These are phyloP conservation scores for Eudorina sp. DNA, from an alignment of 139 green algal species.

Conservation along the genomic window DNA sequence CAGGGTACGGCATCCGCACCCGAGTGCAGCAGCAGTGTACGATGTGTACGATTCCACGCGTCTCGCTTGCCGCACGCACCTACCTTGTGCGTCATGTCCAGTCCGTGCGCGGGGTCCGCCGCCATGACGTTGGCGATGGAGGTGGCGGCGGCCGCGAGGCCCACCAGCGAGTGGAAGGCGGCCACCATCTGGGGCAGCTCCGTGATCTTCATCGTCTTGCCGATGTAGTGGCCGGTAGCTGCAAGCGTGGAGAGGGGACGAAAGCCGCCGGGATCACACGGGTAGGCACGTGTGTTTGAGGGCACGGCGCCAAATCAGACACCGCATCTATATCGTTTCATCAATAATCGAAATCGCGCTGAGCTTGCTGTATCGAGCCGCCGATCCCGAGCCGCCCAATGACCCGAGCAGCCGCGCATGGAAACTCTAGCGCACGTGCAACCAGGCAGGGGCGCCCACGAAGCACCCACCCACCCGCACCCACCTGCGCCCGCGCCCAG, in stretches of 20 bases:
- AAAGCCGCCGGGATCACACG: not conserved
- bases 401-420: too few relatives aligned
- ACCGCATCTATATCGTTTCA: too few relatives aligned
- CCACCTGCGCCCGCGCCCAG: constrained; percentile 40
- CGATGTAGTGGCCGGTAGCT: constrained; percentile 53
- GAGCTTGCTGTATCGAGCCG: too few relatives aligned
- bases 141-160: constrained; percentile 80
- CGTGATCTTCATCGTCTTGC: constrained; percentile 62
- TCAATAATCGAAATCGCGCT: too few relatives aligned
- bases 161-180: constrained; percentile 91
- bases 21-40: too few relatives aligned
- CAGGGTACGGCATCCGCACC: too few relatives aligned
- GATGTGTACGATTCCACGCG: not conserved
- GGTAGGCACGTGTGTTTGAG: too few relatives aligned
- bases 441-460: too few relatives aligned
- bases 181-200: constrained; percentile 83
- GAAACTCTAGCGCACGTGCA: too few relatives aligned
- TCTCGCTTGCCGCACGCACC: not conserved
- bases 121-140: constrained; percentile 84
- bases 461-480: not conserved
- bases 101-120: constrained; percentile 59
- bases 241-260: not conserved
- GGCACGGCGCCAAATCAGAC: too few relatives aligned
- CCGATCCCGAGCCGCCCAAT: too few relatives aligned
- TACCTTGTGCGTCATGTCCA: constrained; percentile 74